Base-by-base conservation (phyloP, 768 basidiomycete species). In the Russula abietina region DNA sequence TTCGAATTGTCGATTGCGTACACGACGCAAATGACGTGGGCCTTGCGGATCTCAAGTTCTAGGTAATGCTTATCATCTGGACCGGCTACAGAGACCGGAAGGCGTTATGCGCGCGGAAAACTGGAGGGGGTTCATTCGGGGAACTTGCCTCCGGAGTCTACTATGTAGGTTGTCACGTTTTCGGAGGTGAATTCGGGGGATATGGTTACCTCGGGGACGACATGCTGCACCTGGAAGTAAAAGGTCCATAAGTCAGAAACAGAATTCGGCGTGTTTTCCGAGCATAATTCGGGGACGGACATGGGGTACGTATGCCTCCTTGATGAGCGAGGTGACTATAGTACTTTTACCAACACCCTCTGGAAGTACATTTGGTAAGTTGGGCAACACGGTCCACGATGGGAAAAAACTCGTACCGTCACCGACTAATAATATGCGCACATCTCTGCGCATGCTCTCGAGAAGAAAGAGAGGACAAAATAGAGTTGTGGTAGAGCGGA, bases 341-440 rank as follows among this genome's bases (percentile, higher is more conserved):
- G 93, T 94, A 74, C 93, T 95, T 80, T 99, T 99, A 67, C 96
- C 96, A 69, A 98, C 96, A 67, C 91, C 92, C 80, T 96, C 94
- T 98, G 28, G 43, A 26, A 53, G 73, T 43, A 57, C 57, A 59
- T 3, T 19, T n/a, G n/a, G n/a, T n/a, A 33, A 32, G 51, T 53
- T 28, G 59, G 55, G 19, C 2, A 22, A 51, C 60, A 56, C 26
- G 62, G 51, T 61, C 59, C 57, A 19, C 33, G 24, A 41, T 36
- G 19, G 17, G 28, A 12, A 33, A 48, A 43, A 39, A 45, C 73
- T 46, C 87, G 69, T 68, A 93, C 93, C 93, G 76, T 97, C 94
- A 66, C 94, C 94, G 66, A 95, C 92, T 71, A 97, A 84, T 63
- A 95, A 82, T 71, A 96, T 94, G 68, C 93, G 85, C 55, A 96